Conservation (phyloP, 2,329 filamentous ascomycete species). For the Trichoderma arundinaceum region DNA sequence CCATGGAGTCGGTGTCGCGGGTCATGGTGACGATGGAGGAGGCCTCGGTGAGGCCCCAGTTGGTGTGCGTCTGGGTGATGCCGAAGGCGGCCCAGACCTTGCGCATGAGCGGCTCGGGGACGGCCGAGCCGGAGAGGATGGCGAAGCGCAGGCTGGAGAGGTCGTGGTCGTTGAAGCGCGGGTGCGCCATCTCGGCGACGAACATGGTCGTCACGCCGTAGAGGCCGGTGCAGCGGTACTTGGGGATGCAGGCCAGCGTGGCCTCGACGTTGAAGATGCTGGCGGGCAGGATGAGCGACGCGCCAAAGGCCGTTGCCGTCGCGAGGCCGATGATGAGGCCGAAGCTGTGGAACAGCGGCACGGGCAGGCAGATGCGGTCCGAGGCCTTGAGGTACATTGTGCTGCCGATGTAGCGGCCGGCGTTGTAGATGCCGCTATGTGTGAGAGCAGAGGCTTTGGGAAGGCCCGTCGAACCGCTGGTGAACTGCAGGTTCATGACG, state of each 20-base stretch:
- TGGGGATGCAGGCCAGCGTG: constrained; percentile 2
- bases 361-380: constrained; percentile 11
- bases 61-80: constrained; percentile 17
- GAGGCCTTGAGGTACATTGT: constrained; percentile 18
- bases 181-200: constrained; percentile 19
- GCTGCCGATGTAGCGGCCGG: constrained; percentile 16
- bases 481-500: constrained; percentile 24
- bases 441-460: constrained; percentile 16
- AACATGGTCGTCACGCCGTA: constrained; percentile 26
- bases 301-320: neutral
- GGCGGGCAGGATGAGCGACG: constrained; percentile 11
- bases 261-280: constrained; percentile 12
- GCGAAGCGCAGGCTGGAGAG: constrained; percentile 1
- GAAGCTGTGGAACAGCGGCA: constrained; percentile 19
- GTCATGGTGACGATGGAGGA: constrained; percentile 24
- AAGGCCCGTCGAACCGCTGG: constrained; percentile 15
- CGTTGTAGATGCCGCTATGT: constrained; percentile 24
- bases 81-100: constrained; percentile 15
- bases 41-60: constrained; percentile 13
- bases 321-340: constrained; percentile 22
- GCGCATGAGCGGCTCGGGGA: constrained; percentile 18
- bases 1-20: constrained; percentile 5
- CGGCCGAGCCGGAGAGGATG: constrained; percentile 10
- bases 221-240: constrained; percentile 13
- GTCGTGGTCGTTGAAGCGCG: neutral